These are phyloP conservation scores for Suillus plorans DNA, from an alignment of 768 basidiomycete species.

Conservation along the genomic window DNA sequence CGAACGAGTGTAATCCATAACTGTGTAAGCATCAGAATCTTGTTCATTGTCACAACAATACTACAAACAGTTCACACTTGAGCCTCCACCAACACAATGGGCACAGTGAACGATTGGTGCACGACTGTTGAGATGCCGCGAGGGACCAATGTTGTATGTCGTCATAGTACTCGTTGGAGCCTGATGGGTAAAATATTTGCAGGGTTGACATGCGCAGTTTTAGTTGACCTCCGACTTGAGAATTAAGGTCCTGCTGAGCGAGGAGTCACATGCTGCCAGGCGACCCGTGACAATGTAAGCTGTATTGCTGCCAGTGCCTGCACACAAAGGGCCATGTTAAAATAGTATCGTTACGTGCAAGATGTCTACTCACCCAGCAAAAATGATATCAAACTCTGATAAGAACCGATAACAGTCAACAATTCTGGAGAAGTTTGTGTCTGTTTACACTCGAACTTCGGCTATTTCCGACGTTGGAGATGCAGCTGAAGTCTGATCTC, in stretches of 20 bases:
- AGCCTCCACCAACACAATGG: slow-evolving; percentile 21
- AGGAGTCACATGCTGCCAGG: slow-evolving; percentile 23
- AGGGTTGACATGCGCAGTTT: slow-evolving; percentile 23
- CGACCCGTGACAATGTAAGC: slow-evolving; percentile 30
- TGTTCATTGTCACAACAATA: neutral
- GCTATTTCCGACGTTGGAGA: neutral
- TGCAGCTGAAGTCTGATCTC: too few relatives aligned
- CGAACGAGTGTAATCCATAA: slow-evolving; percentile 21
- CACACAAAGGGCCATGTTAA: neutral
- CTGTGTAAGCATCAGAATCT: slow-evolving; percentile 4
- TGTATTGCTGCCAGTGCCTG: slow-evolving; percentile 26
- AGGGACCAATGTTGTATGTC: slow-evolving; percentile 11
- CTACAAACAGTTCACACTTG: slow-evolving; percentile 9
- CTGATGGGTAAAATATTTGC: slow-evolving; percentile 16
- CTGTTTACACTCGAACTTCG: neutral
- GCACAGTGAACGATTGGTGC: slow-evolving; percentile 16
- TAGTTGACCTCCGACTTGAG: slow-evolving; percentile 23
- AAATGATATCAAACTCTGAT: slow-evolving; percentile 1
- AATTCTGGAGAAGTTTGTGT: neutral
- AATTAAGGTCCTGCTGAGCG: slow-evolving; percentile 24
- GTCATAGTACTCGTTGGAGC: slow-evolving; percentile 18
- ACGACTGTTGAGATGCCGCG: slow-evolving; percentile 16
- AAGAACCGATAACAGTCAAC: neutral
- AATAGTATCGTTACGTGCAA: neutral
- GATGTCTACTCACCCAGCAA: neutral